These are phyloP conservation scores for Metschnikowia colocasiae DNA, from an alignment of 805 yeast species.

Conservation along the genomic window DNA sequence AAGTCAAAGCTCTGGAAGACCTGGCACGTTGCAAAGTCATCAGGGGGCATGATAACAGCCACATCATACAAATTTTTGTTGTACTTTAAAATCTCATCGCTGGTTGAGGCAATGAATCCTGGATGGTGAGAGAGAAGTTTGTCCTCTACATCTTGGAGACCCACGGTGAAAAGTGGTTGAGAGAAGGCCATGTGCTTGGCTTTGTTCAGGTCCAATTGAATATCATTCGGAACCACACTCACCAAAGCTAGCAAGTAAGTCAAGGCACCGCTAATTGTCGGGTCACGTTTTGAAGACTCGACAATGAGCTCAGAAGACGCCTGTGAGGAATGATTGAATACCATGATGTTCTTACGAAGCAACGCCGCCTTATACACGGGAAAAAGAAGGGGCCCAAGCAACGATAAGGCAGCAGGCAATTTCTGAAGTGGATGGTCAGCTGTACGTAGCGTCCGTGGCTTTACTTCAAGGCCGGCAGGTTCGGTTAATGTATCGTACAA, in stretches of 20 bases:
- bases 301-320: slow-evolving; percentile 8
- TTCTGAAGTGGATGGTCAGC: slow-evolving; percentile 40
- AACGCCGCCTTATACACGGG: slow-evolving; percentile 61
- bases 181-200: slow-evolving; percentile 22
- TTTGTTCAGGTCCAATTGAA: slow-evolving; percentile 24
- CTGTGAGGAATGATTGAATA: slow-evolving; percentile 19
- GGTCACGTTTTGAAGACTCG: slow-evolving; percentile 12
- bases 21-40: slow-evolving; percentile 10
- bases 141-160: slow-evolving; percentile 51
- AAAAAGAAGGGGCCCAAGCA: slow-evolving; percentile 63
- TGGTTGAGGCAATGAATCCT: slow-evolving; percentile 58
- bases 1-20: slow-evolving; percentile 11
- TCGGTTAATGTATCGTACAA: slow-evolving; percentile 16
- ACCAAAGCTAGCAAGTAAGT: slow-evolving; percentile 57
- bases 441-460: slow-evolving; percentile 1
- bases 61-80: slow-evolving; percentile 50
- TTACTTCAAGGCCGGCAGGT: slow-evolving; percentile 19
- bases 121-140: slow-evolving; percentile 16
- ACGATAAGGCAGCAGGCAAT: slow-evolving; percentile 44
- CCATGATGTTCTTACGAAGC: slow-evolving; percentile 51
- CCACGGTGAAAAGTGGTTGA: slow-evolving; percentile 58
- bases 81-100: slow-evolving; percentile 61
- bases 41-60: slow-evolving; percentile 27
- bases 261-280: slow-evolving; percentile 37
- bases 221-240: slow-evolving; percentile 60